These are phyloP conservation scores for Endocalyx cinctus DNA, from an alignment of 2,329 filamentous ascomycete species.

Conservation along the genomic window DNA sequence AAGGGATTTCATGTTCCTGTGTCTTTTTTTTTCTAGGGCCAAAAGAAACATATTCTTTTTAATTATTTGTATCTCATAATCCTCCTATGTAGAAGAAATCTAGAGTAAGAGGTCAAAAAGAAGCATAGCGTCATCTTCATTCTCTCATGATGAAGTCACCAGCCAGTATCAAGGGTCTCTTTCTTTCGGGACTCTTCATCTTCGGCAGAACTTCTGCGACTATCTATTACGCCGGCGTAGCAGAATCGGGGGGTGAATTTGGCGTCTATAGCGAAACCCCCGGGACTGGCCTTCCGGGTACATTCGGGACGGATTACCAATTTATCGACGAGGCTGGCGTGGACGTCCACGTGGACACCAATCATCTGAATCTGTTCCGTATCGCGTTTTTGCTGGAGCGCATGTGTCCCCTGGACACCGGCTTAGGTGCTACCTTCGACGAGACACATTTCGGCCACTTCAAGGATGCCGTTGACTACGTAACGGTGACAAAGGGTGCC, in stretches of 20 bases:
- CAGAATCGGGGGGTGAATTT: conserved; percentile 43
- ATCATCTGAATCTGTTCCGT: conserved; percentile 44
- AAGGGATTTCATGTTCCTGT: too few relatives aligned
- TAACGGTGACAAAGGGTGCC: conserved; percentile 41
- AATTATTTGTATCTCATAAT: too few relatives aligned
- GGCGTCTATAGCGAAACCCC: conserved; percentile 35
- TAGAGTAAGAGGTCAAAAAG: too few relatives aligned
- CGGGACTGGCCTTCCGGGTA: conserved; percentile 42
- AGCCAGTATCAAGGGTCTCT: too few relatives aligned
- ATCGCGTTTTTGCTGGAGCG: conserved; percentile 47
- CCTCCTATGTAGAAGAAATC: too few relatives aligned
- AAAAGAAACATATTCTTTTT: too few relatives aligned
- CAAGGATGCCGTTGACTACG: conserved; percentile 44
- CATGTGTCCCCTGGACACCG: conserved; percentile 41
- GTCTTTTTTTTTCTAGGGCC: too few relatives aligned
- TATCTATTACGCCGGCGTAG: conserved; percentile 44
- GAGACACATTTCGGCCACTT: conserved; percentile 44
- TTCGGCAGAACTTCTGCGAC: conserved; percentile 32
- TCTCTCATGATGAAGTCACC: conserved; percentile 22
- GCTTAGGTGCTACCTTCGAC: conserved; percentile 44
- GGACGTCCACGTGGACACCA: conserved; percentile 40
- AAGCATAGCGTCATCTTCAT: too few relatives aligned
- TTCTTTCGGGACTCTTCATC: conserved; percentile 12
- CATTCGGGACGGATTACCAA: conserved; percentile 44
- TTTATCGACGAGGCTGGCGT: conserved; percentile 43